Percentiles rank a stretch among this genome's conserved stretches.
Conservation (phyloP, 768 basidiomycete genomes). For the Trametes cinnabarina region DNA sequence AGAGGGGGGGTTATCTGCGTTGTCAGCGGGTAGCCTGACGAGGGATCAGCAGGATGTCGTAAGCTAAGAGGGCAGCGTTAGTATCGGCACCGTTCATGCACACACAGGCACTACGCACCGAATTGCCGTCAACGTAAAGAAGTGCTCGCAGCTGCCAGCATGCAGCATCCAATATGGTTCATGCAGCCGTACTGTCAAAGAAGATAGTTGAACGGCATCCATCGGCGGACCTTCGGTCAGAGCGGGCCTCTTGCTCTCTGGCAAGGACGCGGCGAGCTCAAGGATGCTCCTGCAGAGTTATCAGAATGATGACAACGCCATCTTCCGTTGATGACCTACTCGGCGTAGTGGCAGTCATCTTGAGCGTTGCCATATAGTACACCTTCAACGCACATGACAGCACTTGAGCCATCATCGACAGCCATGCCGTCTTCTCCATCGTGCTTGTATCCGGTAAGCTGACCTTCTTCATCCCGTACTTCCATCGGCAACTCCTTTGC, state of each 20-base stretch:
- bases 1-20: conserved; percentile 61
- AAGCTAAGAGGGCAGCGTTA: conserved; percentile 42
- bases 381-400: conserved; percentile 62
- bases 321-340: conserved; percentile 36
- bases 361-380: conserved; percentile 55
- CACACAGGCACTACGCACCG: conserved; percentile 44
- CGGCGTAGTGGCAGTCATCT: conserved; percentile 53
- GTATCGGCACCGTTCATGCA: background rate
- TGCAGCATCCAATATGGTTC: conserved; percentile 84
- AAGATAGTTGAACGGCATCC: conserved; percentile 47
- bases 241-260: conserved; percentile 27
- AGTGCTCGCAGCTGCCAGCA: conserved; percentile 80
- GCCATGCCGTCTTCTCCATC: background rate
- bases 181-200: conserved; percentile 60
- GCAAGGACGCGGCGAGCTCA: conserved; percentile 36
- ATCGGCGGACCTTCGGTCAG: conserved; percentile 43
- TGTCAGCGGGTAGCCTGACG: conserved; percentile 63
- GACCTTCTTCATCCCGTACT: conserved; percentile 31
- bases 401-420: conserved; percentile 30
- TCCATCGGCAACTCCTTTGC: conserved; percentile 54
- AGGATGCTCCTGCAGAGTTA: conserved; percentile 44
- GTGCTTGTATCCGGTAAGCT: conserved; percentile 33
- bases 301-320: background rate
- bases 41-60: conserved; percentile 56
- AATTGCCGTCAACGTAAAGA: conserved; percentile 69